Conservation (phyloP, 768 basidiomycete genomes). For the Termitomyces sp. region DNA sequence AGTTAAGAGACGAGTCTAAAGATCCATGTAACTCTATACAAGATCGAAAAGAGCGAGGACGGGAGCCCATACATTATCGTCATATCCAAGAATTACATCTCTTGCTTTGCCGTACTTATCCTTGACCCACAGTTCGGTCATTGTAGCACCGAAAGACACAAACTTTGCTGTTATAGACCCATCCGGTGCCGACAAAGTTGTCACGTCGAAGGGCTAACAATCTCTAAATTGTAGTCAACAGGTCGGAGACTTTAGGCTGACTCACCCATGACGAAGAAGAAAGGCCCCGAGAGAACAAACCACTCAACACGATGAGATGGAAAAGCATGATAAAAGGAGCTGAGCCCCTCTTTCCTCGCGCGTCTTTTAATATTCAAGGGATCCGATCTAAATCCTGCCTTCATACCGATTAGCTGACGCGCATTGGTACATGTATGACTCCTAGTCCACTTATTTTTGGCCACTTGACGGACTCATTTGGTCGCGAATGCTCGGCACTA, state of each 20-base stretch:
- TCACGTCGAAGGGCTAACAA: conserved; percentile 43
- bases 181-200: conserved; percentile 44
- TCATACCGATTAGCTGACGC: not conserved
- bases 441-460: not conserved
- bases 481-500: too few species aligned
- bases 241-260: not conserved
- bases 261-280: conserved; percentile 11
- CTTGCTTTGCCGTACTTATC: conserved; percentile 42
- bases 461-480: not conserved
- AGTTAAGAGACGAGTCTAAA: conserved; percentile 32
- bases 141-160: conserved; percentile 50
- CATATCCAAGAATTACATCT: conserved; percentile 56
- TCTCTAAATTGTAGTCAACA: not conserved
- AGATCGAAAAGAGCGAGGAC: not conserved
- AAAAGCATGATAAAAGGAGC: conserved; percentile 1
- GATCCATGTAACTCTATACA: not conserved
- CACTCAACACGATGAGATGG: not conserved
- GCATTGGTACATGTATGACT: not conserved
- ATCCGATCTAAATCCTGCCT: not conserved
- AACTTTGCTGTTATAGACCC: conserved; percentile 55
- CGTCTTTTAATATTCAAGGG: not conserved
- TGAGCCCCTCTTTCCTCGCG: not conserved
- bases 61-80: conserved; percentile 38
- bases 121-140: conserved; percentile 53
- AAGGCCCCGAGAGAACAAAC: not conserved